phyloP scores from a whole-genome alignment of 495 filamentous ascomycete genomes.

The Immersiella caudata region DNA sequence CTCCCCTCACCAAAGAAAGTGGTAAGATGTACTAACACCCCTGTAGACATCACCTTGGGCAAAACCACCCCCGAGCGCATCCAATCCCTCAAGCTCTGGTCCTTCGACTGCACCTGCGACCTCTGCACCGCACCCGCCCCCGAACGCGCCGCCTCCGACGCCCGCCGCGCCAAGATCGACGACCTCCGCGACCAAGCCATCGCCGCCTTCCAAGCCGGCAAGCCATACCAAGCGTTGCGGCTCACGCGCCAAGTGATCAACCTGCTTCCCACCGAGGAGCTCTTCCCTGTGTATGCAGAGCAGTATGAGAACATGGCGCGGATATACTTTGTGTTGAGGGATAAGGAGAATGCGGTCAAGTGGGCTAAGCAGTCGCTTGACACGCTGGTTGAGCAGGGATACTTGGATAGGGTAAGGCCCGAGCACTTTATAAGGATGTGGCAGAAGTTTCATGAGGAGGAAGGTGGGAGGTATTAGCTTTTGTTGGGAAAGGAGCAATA shows the following conservation, averaged over 20 bases:
- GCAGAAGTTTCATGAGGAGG: not conserved
- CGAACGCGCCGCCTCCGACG: slow-evolving; percentile 40
- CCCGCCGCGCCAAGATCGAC: slow-evolving; percentile 38
- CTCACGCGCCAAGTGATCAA: slow-evolving; percentile 37
- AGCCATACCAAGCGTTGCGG: slow-evolving; percentile 40
- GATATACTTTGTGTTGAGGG: slow-evolving; percentile 41
- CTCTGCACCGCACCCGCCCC: slow-evolving; percentile 38
- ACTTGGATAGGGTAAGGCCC: not conserved
- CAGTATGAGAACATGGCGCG: slow-evolving; percentile 47
- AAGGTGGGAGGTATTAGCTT: not conserved
- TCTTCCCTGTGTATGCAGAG: slow-evolving; percentile 39
- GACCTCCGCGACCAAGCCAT: slow-evolving; percentile 35
- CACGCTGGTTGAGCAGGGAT: not conserved
- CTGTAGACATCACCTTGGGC: slow-evolving; percentile 38
- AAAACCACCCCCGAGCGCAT: slow-evolving; percentile 34
- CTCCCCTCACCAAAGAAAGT: not conserved
- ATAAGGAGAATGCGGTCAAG: slow-evolving; percentile 38
- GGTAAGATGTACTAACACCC: no score
- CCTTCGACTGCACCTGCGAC: slow-evolving; percentile 43
- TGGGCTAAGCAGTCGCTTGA: slow-evolving; percentile 29
- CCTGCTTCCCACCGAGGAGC: slow-evolving; percentile 38
- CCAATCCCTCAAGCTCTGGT: slow-evolving; percentile 37
- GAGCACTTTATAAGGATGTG: not conserved
- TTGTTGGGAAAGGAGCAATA: no score
- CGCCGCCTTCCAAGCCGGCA: slow-evolving; percentile 34